phyloP scores from a whole-genome alignment of 225 moss, liverwort and hornwort genomes.

The Climacium dendroides region DNA sequence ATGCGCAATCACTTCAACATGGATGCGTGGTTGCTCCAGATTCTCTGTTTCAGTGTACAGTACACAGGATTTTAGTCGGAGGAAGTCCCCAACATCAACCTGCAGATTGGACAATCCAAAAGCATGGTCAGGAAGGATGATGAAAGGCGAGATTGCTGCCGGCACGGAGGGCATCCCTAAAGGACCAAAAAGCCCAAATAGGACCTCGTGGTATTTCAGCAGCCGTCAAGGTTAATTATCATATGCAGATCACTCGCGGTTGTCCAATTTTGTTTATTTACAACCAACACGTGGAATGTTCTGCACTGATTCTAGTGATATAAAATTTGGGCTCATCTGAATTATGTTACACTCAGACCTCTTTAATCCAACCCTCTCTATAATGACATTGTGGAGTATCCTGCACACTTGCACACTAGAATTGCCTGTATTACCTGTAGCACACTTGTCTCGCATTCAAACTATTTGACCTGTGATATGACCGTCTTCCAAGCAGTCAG shows the following conservation, averaged over 20 bases:
- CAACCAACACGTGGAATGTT: neutral
- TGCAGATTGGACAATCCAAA: conserved; percentile 1
- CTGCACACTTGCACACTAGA: neutral
- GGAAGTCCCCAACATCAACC: conserved; percentile 92
- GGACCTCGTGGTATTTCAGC: neutral
- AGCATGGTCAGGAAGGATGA: neutral
- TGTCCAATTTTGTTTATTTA: neutral
- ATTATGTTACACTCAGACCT: neutral
- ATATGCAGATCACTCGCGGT: neutral
- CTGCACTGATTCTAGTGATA: neutral
- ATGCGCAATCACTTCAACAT: conserved; percentile 81
- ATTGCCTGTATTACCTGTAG: neutral
- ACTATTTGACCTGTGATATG: neutral
- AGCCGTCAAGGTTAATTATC: neutral
- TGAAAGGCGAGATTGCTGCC: neutral
- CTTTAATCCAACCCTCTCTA: neutral
- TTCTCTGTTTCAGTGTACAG: conserved; percentile 81
- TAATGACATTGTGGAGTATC: neutral
- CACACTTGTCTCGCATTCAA: neutral
- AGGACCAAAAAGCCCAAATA: neutral
- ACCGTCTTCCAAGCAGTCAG: neutral
- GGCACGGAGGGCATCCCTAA: neutral
- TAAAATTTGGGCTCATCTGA: neutral
- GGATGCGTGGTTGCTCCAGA: conserved; percentile 55
- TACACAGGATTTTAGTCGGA: conserved; percentile 83